Base-by-base conservation (phyloP, 2,329 filamentous ascomycete species). In the Talaromyces verruculosus region DNA sequence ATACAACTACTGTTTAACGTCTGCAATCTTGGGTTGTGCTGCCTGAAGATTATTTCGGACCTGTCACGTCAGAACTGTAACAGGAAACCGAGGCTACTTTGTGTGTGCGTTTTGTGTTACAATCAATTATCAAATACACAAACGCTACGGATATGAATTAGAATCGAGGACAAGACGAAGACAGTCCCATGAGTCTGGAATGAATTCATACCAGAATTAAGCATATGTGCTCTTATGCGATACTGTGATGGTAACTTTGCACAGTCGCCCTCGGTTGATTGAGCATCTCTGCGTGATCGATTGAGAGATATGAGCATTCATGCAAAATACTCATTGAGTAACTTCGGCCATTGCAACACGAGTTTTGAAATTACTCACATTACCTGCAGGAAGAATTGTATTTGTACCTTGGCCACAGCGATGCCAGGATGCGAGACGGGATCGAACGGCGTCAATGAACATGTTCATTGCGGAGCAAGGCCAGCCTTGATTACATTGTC, bases 11-110 rank as follows among this genome's bases (percentile, higher is more conserved):
- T 35, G 17, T 41, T 19, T 15, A 22, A 43, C 10, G 62, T 30
- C 22, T 58, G 51, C 28, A 47, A 33, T 33, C 37, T 45, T n/a
- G 6, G 41, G 28, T 33, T 59, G 51, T 66, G 41, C 51, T 57
- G 64, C 64, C 64, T 63, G 51, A 59, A 13, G 33, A n/a, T 49
- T 13, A 30, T 63, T 47, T 51, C 55, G 28, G 47, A 25, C 22
- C 35, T 25, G 13, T 55, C 51, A 43, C 41, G 19, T 61, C 39
- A 51, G 35, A 57, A 55, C 25, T 30, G 37, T 37, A 30, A 47
- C 39, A 5, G 49, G 37, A 51, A 17, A 22, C 15, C 35, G 37
- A 57, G n/a, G 37, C n/a, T n/a, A 19, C 15, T 25, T n/a, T 43
- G 61, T 33, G 30, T 28, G 30, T 19, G 10, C 22, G 39, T 64